A percentile compares a stretch with the other conserved stretches of the same genome.
Evolutionary conservation across 2,329 filamentous ascomycete species (phyloP).

Genomic region (Leptographium lundbergii): DNA sequence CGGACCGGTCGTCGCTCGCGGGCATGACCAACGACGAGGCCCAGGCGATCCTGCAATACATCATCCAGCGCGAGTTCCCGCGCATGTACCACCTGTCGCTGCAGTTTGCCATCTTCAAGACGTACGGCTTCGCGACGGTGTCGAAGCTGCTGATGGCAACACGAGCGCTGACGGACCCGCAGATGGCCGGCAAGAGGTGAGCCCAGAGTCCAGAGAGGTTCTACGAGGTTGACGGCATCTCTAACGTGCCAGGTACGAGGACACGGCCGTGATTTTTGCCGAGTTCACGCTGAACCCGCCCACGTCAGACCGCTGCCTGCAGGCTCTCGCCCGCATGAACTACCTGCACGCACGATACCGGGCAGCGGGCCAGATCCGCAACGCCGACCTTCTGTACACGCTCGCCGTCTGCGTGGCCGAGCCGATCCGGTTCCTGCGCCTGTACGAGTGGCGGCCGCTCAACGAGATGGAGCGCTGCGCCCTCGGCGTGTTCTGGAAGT

Average conservation of each 20-base stretch:
- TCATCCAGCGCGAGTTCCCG: conserved; percentile 24
- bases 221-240: neutral
- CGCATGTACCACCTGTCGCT: conserved; percentile 23
- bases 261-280: conserved; percentile 24
- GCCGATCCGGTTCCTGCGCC: conserved; percentile 48
- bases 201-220: no score
- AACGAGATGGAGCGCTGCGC: conserved; percentile 57
- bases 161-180: conserved; percentile 21
- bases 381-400: conserved; percentile 25
- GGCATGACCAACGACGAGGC: conserved; percentile 31
- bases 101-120: conserved; percentile 30
- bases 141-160: conserved; percentile 23
- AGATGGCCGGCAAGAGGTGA: conserved; percentile 19
- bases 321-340: conserved; percentile 25
- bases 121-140: conserved; percentile 26
- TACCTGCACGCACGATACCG: conserved; percentile 24
- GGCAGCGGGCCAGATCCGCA: conserved; percentile 21
- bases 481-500: conserved; percentile 57
- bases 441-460: conserved; percentile 58
- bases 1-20: conserved; percentile 22
- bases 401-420: conserved; percentile 50
- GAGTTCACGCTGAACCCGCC: conserved; percentile 25
- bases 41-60: conserved; percentile 26
- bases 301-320: conserved; percentile 21
- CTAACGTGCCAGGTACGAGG: conserved; percentile 29